Conservation (phyloP, 305 asterid species). For the Fraxinus baroniana region DNA sequence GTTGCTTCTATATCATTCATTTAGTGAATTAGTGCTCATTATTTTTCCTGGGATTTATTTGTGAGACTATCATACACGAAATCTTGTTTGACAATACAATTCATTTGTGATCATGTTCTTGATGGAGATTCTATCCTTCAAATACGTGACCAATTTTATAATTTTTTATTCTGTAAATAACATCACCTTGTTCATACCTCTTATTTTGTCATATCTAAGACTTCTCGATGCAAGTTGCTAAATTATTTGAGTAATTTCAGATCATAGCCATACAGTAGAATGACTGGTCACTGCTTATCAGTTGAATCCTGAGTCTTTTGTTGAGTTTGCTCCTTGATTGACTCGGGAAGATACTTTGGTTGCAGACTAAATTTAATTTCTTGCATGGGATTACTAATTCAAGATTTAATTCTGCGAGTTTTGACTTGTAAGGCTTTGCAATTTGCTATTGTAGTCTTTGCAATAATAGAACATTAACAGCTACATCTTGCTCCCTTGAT, state of each 20-base stretch:
- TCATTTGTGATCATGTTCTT: background rate
- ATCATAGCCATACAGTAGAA: background rate
- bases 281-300: background rate
- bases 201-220: background rate
- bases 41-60: background rate
- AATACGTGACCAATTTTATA: background rate
- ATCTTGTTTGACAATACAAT: background rate
- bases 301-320: background rate
- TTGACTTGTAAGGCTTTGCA: background rate
- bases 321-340: background rate
- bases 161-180: background rate
- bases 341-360: background rate
- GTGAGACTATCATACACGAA: background rate
- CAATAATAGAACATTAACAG: background rate
- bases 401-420: background rate
- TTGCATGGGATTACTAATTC: background rate
- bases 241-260: background rate
- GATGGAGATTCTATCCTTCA: background rate
- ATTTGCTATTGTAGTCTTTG: background rate
- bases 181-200: background rate
- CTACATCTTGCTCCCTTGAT: slow-evolving; percentile 2
- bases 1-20: background rate
- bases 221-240: background rate
- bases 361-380: background rate
- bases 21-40: background rate